Conservation (phyloP, 495 filamentous ascomycete genomes). For the Apodospora peruviana region DNA sequence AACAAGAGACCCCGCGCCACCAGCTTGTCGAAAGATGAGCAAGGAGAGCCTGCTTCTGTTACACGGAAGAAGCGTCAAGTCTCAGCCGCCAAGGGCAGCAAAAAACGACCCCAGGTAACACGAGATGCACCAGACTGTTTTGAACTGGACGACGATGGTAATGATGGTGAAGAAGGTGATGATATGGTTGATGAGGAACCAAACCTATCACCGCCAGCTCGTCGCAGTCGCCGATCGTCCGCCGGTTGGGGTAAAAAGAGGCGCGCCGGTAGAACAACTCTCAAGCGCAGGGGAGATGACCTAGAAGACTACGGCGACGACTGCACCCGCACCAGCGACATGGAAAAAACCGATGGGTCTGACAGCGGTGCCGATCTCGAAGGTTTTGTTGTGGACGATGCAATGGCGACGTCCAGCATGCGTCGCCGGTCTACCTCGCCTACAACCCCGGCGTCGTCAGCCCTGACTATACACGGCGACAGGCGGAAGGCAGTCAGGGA, state of each 20-base stretch:
- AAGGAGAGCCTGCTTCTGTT: neutral
- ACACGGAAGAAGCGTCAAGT: neutral
- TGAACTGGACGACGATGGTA: conserved; percentile 1
- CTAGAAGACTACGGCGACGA: conserved; percentile 43
- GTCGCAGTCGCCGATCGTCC: neutral
- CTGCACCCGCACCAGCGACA: conserved; percentile 42
- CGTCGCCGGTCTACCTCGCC: conserved; percentile 23
- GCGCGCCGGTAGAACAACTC: conserved; percentile 7
- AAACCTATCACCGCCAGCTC: neutral
- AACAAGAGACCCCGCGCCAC: conserved; percentile 1
- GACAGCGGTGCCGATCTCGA: conserved; percentile 41
- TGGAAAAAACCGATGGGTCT: conserved; percentile 38
- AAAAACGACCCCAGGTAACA: neutral
- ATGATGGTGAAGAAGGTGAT: conserved; percentile 8
- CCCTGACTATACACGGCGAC: conserved; percentile 3
- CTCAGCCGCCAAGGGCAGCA: conserved; percentile 1
- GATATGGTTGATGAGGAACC: conserved; percentile 10
- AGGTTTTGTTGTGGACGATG: conserved; percentile 41
- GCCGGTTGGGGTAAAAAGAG: conserved; percentile 6
- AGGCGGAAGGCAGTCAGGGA: neutral
- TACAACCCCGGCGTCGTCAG: conserved; percentile 19
- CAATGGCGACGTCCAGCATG: conserved; percentile 35
- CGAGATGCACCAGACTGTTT: neutral
- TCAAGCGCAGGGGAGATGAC: conserved; percentile 21
- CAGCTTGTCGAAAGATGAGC: neutral